Base-by-base conservation (phyloP, 2,329 filamentous ascomycete species). In the Penicillium sp. region DNA sequence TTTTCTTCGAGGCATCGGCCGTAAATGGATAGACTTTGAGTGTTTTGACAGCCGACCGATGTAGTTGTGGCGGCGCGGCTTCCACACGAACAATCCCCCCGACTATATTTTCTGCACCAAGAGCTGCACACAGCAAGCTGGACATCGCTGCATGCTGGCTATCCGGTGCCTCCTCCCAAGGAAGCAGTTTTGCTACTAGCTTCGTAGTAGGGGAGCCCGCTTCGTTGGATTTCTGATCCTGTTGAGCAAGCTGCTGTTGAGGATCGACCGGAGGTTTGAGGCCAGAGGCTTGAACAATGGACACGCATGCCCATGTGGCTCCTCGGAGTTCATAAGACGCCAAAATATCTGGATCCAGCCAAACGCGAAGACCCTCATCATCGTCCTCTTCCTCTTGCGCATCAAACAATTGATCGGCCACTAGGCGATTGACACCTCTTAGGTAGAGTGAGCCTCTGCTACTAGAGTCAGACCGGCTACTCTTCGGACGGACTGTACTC, bases 21-120 rank as follows among this genome's bases (percentile, higher is more conserved):
- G 80, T 75, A 56, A 96, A 97, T 0, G 93, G 93, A 40, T 85
- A 86, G 2, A 98, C 72, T 53, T 86, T 90, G 42, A 97, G 68
- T 4, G 79, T 72, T 64, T 80, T 79, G 4, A 87, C 71, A 0
- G 79, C 74, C 27, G 79, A 81, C 43, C 81, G 80, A 4, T 82
- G 74, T n/a, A 88, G 70, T 36, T 84, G 86, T 27, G 77, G 71
- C 10, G 87, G 81, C 1, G 91, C 90, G 7, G 86, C 83, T 60
- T 97, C 89, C 19, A 98, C 76, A 46, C 91, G 88, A 40, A 95
- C 78, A 28, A 97, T 80, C 1, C 89, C 87, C 9, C 93, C 93
- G 7, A 94, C 86, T 36, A 94, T 77, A 2, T 81, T 83, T 26
- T 79, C 72, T 36, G 79, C 81, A 2, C 82, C 83, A 15, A 98